Evolutionary conservation across 148 eudicot genomes (phyloP), one percentile per base, ranked within the genome.

Genomic region (Nepenthes mirabilis): DNA sequence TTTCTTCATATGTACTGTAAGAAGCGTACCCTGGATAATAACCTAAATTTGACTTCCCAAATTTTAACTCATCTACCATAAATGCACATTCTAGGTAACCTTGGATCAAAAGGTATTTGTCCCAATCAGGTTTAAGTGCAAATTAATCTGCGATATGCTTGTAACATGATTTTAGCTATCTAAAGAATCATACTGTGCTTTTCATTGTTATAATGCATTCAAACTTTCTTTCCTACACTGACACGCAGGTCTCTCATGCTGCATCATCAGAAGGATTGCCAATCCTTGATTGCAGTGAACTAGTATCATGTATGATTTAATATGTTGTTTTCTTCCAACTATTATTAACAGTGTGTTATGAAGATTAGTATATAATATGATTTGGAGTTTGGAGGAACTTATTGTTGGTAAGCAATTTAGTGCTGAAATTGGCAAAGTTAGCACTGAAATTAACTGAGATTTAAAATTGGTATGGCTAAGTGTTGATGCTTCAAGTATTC

Each of bases 241-340:
- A 5, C 6, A 49, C 77, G 74, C 76, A 91, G 97, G 76, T 78
- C 62, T 91, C 97, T 68, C 90, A 86, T 68, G 66, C 75, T 75
- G 90, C 86, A 64, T 77, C 94, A 61, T 57, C 60, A 8, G 84
- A 72, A 79, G 97, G 96, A 69, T 80, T 76, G 77, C 88, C 90
- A 32, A 34, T 91, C 47, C 66, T 56, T 60, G 97, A 91, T 69
- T 91, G 84, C 77, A 75, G 86, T 40, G 56, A 67, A 3, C 75
- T 72, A 63, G 74, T 88, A 65, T 74, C 94, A 23, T 82, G 97
- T 91, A 85, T 53, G 76, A 63, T 6, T 47, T 43, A n/a, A 4
- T n/a, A 9, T 68, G 37, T 2, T 47, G 1, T 55, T 36, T 56
- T 66, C 57, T 14, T 4, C 12, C 34, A 6, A 32, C 37, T 50